Base-by-base conservation (phyloP, 495 filamentous ascomycete genomes). In the Peziza echinospora region DNA sequence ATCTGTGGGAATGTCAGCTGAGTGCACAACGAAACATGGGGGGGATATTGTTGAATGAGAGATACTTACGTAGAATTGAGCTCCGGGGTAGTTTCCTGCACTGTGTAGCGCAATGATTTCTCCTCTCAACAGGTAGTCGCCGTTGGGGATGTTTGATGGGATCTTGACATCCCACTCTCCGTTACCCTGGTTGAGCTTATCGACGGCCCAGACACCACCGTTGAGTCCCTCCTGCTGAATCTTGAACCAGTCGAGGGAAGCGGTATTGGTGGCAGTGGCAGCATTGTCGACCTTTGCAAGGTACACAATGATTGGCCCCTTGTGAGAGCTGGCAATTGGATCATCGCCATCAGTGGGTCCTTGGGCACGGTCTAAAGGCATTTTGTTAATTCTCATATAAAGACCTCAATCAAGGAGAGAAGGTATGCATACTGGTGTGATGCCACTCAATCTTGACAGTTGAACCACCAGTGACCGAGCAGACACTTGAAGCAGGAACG, bases 11-110 rank as follows among this genome's bases (percentile, higher is more conserved):
- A n/a, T n/a, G n/a, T n/a, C n/a, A n/a, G n/a, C n/a, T n/a, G n/a
- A n/a, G n/a, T n/a, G n/a, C n/a, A n/a, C n/a, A n/a, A n/a, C n/a
- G n/a, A n/a, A n/a, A n/a, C n/a, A n/a, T n/a, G 16, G 10, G 34
- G 48, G 30, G 80, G 79, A n/a, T n/a, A n/a, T n/a, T n/a, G n/a
- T n/a, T n/a, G n/a, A n/a, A n/a, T n/a, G n/a, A n/a, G n/a, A n/a
- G n/a, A n/a, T n/a, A n/a, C n/a, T n/a, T n/a, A n/a, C n/a, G 58
- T 82, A 83, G 61, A 73, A 73, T 63, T 83, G 78, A 5, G 78
- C 76, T 9, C 76, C 76, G 41, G 73, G 65, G 39, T 65, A 63
- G 0, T 46, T 24, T 26, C 48, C 57, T 17, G 77, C 72, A 5
- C 67, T 63, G 64, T 81, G 76, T 28, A 83, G 69, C n/a, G 71